phyloP scores from a whole-genome alignment of 2,329 filamentous ascomycete species.

The Periconia sp. region DNA sequence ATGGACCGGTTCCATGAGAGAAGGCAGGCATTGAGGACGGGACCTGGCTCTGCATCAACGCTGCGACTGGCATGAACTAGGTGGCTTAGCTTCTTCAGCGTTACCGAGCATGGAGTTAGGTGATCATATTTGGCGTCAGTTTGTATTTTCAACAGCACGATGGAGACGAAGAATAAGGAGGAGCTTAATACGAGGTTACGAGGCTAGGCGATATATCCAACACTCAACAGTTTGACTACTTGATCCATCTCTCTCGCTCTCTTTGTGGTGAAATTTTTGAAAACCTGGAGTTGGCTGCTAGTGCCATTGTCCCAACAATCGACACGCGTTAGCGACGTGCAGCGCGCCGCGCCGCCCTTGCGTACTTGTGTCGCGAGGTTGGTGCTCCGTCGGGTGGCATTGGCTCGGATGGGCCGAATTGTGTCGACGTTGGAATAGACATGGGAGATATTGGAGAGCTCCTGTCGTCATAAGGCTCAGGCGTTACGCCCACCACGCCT shows the following conservation, averaged over 20 bases:
- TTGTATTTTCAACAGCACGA: slow-evolving; percentile 31
- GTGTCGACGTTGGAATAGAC: slow-evolving; percentile 6
- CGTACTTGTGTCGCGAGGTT: too few relatives aligned
- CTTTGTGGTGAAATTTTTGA: too few relatives aligned
- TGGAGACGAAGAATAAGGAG: slow-evolving; percentile 17
- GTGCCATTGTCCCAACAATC: slow-evolving; percentile 1
- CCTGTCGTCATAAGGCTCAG: neutral
- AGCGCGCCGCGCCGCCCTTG: too few relatives aligned
- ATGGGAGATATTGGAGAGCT: too few relatives aligned
- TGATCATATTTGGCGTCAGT: slow-evolving; percentile 25
- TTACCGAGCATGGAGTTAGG: slow-evolving; percentile 31
- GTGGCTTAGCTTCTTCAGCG: slow-evolving; percentile 26
- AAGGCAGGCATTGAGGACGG: slow-evolving; percentile 29
- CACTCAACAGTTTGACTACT: slow-evolving; percentile 33
- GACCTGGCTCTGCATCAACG: slow-evolving; percentile 21
- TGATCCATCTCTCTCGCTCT: too few relatives aligned
- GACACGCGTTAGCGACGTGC: slow-evolving; percentile 5
- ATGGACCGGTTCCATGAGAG: slow-evolving; percentile 34
- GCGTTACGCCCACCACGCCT: neutral
- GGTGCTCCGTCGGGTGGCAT: too few relatives aligned
- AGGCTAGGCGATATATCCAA: slow-evolving; percentile 41
- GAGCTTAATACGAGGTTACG: slow-evolving; percentile 43
- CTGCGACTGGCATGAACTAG: slow-evolving; percentile 17
- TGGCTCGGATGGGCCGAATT: too few relatives aligned
- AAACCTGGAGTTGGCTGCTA: too few relatives aligned